Conservation (phyloP, 306 rosid genomes). For the Cajanus cajan region DNA sequence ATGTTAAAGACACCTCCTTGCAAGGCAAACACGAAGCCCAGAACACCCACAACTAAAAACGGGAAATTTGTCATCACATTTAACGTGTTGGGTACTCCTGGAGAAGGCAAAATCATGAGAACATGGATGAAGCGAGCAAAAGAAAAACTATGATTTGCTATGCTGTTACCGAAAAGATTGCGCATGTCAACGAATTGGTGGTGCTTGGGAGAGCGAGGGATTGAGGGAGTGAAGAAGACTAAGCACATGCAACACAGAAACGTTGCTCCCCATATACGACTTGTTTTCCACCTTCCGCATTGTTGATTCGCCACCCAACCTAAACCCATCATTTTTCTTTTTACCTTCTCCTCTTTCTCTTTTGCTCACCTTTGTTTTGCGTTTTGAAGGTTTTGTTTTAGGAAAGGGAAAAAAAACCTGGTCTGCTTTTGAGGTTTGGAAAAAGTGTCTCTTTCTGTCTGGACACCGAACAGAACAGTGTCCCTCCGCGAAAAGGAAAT, state of each 20-base stretch:
- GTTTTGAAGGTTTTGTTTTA: neutral
- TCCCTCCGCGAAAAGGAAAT: neutral
- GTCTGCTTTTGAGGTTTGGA: neutral
- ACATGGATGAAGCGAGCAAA: neutral
- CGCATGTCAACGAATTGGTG: constrained; percentile 65
- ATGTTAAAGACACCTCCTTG: constrained; percentile 52
- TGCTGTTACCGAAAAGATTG: constrained; percentile 51
- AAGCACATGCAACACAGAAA: constrained; percentile 41
- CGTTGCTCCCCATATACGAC: constrained; percentile 39
- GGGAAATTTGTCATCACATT: constrained; percentile 74
- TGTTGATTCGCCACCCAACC: constrained; percentile 45
- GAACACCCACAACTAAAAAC: constrained; percentile 66
- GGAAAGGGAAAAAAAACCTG: neutral
- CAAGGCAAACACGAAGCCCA: constrained; percentile 58
- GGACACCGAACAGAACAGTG: neutral
- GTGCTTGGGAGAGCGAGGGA: constrained; percentile 52
- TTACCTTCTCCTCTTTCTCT: neutral
- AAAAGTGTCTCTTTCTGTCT: neutral
- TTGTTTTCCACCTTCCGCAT: constrained; percentile 39
- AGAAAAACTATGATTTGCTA: neutral
- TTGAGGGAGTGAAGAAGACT: constrained; percentile 45
- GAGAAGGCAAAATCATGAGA: constrained; percentile 5
- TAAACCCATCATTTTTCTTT: constrained; percentile 38
- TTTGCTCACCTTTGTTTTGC: neutral
- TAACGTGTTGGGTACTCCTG: constrained; percentile 73